Base-by-base conservation (phyloP, 768 basidiomycete genomes). In the Mycena capillaripes region DNA sequence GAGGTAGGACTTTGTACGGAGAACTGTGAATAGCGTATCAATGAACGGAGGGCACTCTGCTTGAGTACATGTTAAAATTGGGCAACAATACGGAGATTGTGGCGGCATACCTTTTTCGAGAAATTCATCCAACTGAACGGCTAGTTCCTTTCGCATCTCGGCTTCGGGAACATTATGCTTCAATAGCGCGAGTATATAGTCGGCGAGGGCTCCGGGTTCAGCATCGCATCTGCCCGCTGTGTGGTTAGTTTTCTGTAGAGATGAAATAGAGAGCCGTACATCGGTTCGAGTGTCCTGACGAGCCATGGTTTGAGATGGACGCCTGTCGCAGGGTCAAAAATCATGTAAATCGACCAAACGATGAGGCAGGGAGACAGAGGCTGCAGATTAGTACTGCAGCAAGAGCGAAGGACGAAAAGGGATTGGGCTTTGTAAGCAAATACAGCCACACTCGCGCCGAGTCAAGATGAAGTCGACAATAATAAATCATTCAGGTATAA, bases 131-230 rank as follows among this genome's bases (percentile, higher is more conserved):
- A 98, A 86, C 79, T 98, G 95, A 0, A 87, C 77, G 2, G 85
- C 80, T 66, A 98, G 84, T 78, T 96, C 94, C 75, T 90, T 90
- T 75, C 93, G 88, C 88, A 98, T 92, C 74, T 97, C 95, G 27
- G 83, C 81, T 79, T 97, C 94, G 5, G 93, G 87, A 1, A 92
- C 93, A 82, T 95, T 95, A 80, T 97, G 95, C 81, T 96, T 96
- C 69, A 99, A 85, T 63, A 99, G 86, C 19, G 97, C 97, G 58
- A 98, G 90, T 76, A 98, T 93, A 81, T 98, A 99, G 80, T 98
- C 96, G 5, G 95, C 93, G 61, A 99, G 91, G 36, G 96, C 95
- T 34, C 91, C 90, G 34, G 97, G 97, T 79, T 99, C 97, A 48
- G 97, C 97, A 80, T 99, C 97, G 81, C 96, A 97, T 88, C 97